phyloP scores from a whole-genome alignment of 257 asterid species.

The Fraxinus excelsior region DNA sequence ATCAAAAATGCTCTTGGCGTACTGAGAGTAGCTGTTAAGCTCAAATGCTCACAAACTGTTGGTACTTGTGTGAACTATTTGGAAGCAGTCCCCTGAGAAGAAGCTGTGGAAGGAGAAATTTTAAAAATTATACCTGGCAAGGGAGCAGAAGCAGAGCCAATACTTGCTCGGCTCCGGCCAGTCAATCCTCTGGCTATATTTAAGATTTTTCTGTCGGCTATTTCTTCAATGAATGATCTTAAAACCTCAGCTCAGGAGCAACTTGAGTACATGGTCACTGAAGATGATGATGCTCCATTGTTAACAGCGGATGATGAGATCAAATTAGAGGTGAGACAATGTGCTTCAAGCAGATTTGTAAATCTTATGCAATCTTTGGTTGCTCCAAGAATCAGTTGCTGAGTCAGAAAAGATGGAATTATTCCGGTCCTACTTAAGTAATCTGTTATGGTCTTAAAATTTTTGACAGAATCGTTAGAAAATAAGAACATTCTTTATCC shows the following conservation, averaged over 20 bases:
- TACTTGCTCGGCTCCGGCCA: conserved; percentile 85
- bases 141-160: conserved; percentile 62
- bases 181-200: conserved; percentile 48
- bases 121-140: conserved; percentile 62
- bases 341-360: conserved; percentile 47
- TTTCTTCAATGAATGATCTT: conserved; percentile 66
- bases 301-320: conserved; percentile 53
- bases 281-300: conserved; percentile 86
- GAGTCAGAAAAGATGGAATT: conserved; percentile 38
- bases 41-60: conserved; percentile 71
- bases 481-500: conserved; percentile 63
- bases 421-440: conserved; percentile 44
- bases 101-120: conserved; percentile 89
- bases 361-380: conserved; percentile 48
- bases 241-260: conserved; percentile 86
- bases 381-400: conserved; percentile 37
- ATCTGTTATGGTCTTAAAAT: conserved; percentile 71
- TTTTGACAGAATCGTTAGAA: conserved; percentile 72
- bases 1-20: conserved; percentile 76
- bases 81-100: conserved; percentile 98
- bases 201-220: conserved; percentile 61
- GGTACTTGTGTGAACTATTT: conserved; percentile 66
- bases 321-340: conserved; percentile 52
- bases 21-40: conserved; percentile 61
- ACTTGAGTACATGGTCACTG: conserved; percentile 85